These are phyloP conservation scores for Iris pallida DNA, from an alignment of 116 monocot species.

Conservation along the genomic window DNA sequence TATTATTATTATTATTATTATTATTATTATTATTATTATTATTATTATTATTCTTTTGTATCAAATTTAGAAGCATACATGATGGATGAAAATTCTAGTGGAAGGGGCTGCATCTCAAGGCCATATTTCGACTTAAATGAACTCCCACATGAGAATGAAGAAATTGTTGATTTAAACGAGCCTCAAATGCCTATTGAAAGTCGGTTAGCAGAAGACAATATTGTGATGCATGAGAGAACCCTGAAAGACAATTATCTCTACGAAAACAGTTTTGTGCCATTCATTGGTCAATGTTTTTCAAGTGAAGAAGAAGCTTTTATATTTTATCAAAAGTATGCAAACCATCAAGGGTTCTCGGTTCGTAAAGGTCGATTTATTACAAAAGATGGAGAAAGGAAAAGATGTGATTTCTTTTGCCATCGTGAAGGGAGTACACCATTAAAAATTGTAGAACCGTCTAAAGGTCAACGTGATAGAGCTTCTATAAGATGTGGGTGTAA, in stretches of 20 bases:
- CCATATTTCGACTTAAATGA: constrained; percentile 2
- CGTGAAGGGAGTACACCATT: not conserved
- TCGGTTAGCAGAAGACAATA: no score
- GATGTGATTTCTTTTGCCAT: constrained; percentile 5
- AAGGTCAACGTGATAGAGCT: not conserved
- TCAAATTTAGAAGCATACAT: no score
- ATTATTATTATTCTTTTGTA: no score
- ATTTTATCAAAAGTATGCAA: not conserved
- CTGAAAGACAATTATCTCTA: no score
- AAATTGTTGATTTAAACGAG: not conserved
- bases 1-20: no score
- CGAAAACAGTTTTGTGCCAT: not conserved
- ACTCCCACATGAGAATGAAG: not conserved
- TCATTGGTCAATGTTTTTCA: constrained; percentile 7
- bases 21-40: no score
- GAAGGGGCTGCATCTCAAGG: no score
- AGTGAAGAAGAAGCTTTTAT: constrained; percentile 7
- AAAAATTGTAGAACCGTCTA: not conserved
- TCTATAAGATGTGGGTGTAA: constrained; percentile 3
- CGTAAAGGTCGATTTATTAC: not conserved
- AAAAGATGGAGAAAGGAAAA: not conserved
- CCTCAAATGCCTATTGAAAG: no score
- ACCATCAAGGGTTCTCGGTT: not conserved
- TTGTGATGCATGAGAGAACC: no score
- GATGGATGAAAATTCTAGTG: no score